phyloP scores from a whole-genome alignment of 2,329 filamentous ascomycete species.

The Fusarium fujikuroi region DNA sequence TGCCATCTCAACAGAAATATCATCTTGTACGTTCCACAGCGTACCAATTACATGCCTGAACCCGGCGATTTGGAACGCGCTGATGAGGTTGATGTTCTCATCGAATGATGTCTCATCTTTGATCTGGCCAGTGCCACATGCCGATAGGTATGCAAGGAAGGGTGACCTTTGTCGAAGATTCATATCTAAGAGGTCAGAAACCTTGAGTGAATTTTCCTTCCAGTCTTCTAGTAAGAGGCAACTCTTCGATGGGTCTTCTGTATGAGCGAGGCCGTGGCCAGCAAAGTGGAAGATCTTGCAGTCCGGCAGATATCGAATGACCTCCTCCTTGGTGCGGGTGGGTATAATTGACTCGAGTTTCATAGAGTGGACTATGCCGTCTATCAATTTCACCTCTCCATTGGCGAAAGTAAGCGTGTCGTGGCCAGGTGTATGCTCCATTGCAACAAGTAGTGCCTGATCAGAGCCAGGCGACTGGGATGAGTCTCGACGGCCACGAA shows the following conservation, averaged over 20 bases:
- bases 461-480: not conserved
- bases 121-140: not conserved
- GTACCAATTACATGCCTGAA: not conserved
- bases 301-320: not conserved
- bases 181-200: not conserved
- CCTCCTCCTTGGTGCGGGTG: not conserved
- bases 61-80: not conserved
- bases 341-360: not conserved
- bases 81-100: not conserved
- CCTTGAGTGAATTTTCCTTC: not conserved
- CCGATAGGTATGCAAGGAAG: constrained; percentile 5
- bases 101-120: not conserved
- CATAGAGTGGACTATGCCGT: not conserved
- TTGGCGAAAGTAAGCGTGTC: not conserved
- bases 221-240: not conserved
- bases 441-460: not conserved
- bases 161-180: not conserved
- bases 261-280: not conserved
- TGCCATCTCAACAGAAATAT: not conserved
- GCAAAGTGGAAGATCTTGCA: constrained; percentile 13
- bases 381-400: not conserved
- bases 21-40: not conserved
- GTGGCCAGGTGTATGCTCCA: not conserved
- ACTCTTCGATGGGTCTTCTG: not conserved
- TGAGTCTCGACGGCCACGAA: not conserved